A percentile compares a stretch with the other conserved stretches of the same genome.
phyloP scores from a whole-genome alignment of 148 eudicot genomes.

The Fagopyrum esculentum region DNA sequence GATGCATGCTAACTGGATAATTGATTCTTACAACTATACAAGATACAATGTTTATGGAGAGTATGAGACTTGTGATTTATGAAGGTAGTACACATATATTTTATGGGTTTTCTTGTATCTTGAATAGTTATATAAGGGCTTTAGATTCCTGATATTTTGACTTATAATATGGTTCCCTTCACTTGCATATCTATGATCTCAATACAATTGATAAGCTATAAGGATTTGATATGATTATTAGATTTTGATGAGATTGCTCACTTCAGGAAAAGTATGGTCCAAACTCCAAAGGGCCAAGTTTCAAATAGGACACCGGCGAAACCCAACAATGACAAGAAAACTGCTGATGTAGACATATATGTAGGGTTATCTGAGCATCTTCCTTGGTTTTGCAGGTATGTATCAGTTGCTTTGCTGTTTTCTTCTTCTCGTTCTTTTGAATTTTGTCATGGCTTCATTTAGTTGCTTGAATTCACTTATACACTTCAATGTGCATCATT shows the following conservation, averaged over 20 bases:
- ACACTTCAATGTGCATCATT: background rate
- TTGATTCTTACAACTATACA: too few species aligned
- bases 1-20: too few species aligned
- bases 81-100: background rate
- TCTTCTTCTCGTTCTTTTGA: background rate
- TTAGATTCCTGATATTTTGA: background rate
- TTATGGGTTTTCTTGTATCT: background rate
- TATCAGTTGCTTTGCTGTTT: background rate
- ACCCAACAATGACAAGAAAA: conserved; percentile 47
- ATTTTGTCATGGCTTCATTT: background rate
- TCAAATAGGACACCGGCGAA: conserved; percentile 42
- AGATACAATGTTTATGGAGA: background rate
- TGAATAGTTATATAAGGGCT: background rate
- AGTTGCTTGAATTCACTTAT: background rate
- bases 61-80: background rate
- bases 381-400: conserved; percentile 95
- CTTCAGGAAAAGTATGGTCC: conserved; percentile 94
- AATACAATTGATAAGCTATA: background rate
- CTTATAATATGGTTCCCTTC: background rate
- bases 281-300: conserved; percentile 77
- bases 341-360: conserved; percentile 75
- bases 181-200: conserved; percentile 1
- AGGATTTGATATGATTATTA: too few species aligned
- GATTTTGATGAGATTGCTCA: background rate
- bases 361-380: conserved; percentile 72